Conservation (phyloP, 1,284 basidiomycete genomes). For the Moniliophthora roreri region DNA sequence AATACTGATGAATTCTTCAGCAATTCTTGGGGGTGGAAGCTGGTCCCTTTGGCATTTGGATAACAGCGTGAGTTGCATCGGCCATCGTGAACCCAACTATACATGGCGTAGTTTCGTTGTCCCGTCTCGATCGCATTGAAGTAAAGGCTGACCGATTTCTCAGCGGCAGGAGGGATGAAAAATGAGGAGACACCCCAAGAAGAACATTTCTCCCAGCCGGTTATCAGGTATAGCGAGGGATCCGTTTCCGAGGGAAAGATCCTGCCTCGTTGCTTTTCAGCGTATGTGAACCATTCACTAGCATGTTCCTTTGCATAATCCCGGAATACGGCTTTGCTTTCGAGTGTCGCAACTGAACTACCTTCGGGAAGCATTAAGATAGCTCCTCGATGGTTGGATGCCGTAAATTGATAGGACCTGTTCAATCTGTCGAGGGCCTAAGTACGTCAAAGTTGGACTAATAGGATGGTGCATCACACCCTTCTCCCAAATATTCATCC, state of each 20-base stretch:
- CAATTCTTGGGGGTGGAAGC: too few relatives aligned
- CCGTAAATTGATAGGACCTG: slow-evolving; percentile 6
- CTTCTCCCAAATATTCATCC: background rate
- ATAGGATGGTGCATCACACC: too few relatives aligned
- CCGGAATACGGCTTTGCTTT: slow-evolving; percentile 5
- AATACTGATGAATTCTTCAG: too few relatives aligned
- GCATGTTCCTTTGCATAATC: slow-evolving; percentile 8
- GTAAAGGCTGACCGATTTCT: too few relatives aligned
- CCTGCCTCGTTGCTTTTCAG: slow-evolving; percentile 4
- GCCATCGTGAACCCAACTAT: too few relatives aligned
- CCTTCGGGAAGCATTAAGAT: slow-evolving; percentile 13
- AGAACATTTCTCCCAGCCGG: slow-evolving; percentile 12
- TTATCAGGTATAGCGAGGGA: slow-evolving; percentile 14
- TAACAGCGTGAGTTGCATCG: too few relatives aligned
- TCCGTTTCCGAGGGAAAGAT: background rate
- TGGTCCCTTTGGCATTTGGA: too few relatives aligned
- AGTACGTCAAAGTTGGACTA: too few relatives aligned
- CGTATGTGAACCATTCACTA: slow-evolving; percentile 12
- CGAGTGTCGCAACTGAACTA: slow-evolving; percentile 2
- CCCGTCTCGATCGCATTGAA: too few relatives aligned
- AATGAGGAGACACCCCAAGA: slow-evolving; percentile 11
- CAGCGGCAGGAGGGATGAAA: too few relatives aligned
- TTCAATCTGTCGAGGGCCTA: background rate
- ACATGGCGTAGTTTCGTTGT: too few relatives aligned
- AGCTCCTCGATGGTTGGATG: slow-evolving; percentile 7